phyloP scores from a whole-genome alignment of 345 rosid species.

The Eucalyptus erythrocorys region DNA sequence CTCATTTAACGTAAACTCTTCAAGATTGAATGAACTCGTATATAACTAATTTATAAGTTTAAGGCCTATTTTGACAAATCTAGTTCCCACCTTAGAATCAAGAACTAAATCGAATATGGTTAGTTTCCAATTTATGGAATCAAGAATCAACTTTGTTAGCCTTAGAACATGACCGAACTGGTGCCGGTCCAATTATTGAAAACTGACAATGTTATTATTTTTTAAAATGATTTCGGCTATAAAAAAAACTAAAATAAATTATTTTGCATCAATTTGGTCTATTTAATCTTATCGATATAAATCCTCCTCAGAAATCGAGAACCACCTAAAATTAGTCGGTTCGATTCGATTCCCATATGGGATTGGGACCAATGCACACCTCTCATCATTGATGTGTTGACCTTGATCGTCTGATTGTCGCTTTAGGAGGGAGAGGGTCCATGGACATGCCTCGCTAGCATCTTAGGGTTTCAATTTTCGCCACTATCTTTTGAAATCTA shows the following conservation, averaged over 20 bases:
- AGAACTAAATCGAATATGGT: not conserved
- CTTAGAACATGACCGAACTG: rapidly evolving
- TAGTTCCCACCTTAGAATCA: not conserved
- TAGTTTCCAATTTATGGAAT: not conserved
- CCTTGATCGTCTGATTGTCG: not conserved
- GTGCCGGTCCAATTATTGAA: not conserved
- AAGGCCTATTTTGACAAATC: not conserved
- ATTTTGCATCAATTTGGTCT: rapidly evolving
- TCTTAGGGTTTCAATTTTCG: not conserved
- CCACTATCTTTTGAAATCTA: not conserved
- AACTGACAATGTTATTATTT: not conserved
- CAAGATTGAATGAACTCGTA: no score
- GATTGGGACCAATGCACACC: not conserved
- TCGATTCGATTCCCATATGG: not conserved
- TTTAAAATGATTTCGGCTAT: not conserved
- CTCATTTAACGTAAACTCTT: no score
- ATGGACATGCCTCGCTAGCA: not conserved
- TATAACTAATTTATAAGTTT: no score
- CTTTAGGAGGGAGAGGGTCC: not conserved
- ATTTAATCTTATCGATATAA: rapidly evolving
- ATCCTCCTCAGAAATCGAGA: no score
- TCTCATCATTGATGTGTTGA: not conserved
- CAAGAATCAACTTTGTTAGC: not conserved
- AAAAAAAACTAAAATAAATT: not conserved
- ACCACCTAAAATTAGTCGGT: not conserved